phyloP scores from a whole-genome alignment of 305 asterid genomes.

The Ajuga reptans region DNA sequence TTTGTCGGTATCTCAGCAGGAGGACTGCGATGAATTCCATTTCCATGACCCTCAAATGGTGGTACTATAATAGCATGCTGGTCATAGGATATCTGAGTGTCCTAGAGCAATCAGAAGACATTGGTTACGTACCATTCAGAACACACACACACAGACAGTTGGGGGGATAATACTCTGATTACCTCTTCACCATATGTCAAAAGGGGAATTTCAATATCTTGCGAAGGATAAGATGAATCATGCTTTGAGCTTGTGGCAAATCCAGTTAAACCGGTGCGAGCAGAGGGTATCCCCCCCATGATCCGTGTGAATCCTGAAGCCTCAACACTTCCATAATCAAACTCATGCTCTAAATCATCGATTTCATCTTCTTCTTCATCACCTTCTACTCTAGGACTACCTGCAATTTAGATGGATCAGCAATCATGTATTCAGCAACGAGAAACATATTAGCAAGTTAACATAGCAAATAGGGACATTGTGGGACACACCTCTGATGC shows the following conservation, averaged over 20 bases:
- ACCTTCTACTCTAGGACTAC: conserved; percentile 85
- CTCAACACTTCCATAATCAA: conserved; percentile 44
- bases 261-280: conserved; percentile 33
- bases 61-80: conserved; percentile 63
- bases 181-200: conserved; percentile 82
- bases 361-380: conserved; percentile 78
- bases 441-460: background rate
- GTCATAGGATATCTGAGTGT: conserved; percentile 36
- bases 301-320: conserved; percentile 21
- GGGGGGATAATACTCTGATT: background rate
- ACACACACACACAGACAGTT: background rate
- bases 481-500: conserved; percentile 50
- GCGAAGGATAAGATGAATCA: conserved; percentile 24
- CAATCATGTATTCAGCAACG: conserved; percentile 2
- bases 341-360: conserved; percentile 82
- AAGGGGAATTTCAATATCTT: conserved; percentile 47
- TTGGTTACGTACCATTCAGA: background rate
- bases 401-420: conserved; percentile 30
- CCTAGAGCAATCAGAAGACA: conserved; percentile 28
- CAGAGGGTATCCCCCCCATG: conserved; percentile 25
- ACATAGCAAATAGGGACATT: background rate
- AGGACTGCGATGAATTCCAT: conserved; percentile 35
- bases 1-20: conserved; percentile 37
- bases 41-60: conserved; percentile 32
- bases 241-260: conserved; percentile 21